These are phyloP conservation scores for Xylaria telfairii DNA, from an alignment of 495 filamentous ascomycete genomes.

Conservation along the genomic window DNA sequence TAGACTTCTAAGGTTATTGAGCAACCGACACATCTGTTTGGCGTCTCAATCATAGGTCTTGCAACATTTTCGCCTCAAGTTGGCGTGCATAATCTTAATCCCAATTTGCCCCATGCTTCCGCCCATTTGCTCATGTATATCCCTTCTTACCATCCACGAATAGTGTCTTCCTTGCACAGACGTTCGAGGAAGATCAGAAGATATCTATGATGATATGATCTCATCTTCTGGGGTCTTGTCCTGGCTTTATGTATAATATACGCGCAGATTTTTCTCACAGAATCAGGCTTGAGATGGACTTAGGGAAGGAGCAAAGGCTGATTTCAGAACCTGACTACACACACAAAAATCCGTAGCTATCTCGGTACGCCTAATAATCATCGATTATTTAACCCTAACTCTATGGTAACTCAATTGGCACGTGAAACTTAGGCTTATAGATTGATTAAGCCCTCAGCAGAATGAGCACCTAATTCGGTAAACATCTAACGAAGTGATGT, in stretches of 20 bases:
- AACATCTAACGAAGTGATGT: not conserved
- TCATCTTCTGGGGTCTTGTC: not conserved
- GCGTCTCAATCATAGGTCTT: not conserved
- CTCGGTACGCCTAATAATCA: not conserved
- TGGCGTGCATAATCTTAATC: not conserved
- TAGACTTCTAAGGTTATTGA: not conserved
- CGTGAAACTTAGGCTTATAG: not conserved
- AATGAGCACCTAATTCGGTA: not conserved
- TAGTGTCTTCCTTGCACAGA: not conserved
- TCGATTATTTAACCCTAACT: not conserved
- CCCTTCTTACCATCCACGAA: not conserved
- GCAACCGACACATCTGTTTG: not conserved
- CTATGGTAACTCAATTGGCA: not conserved
- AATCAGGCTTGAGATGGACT: not conserved
- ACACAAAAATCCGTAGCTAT: not conserved
- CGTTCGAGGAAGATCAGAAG: not conserved
- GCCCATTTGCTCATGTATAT: not conserved
- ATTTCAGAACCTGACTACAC: not conserved
- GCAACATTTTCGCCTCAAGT: not conserved
- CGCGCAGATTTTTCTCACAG: slow-evolving; percentile 8
- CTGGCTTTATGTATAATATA: not conserved
- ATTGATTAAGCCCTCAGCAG: not conserved
- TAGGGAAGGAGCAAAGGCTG: not conserved
- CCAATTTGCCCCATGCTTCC: not conserved
- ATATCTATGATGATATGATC: not conserved